phyloP scores from a whole-genome alignment of 495 filamentous ascomycete genomes.

The Lepraria neglecta region DNA sequence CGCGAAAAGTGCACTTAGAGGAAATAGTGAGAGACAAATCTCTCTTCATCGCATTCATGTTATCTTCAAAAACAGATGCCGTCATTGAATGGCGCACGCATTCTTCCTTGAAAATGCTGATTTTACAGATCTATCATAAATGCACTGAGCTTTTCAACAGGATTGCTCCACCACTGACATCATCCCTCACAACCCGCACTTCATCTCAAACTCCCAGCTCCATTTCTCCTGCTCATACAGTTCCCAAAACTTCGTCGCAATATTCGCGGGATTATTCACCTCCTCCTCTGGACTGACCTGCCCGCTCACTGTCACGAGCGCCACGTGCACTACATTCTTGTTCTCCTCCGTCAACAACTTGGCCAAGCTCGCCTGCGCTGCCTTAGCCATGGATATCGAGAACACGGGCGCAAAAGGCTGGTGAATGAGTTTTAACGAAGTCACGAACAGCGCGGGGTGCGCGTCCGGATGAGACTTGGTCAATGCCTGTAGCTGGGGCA shows the following conservation, averaged over 20 bases:
- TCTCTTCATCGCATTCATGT: too few relatives aligned
- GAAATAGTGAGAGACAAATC: too few relatives aligned
- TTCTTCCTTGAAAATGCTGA: too few relatives aligned
- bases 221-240: slow-evolving; percentile 21
- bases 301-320: slow-evolving; percentile 19
- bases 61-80: too few relatives aligned
- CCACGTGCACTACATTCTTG: slow-evolving; percentile 21
- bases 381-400: slow-evolving; percentile 23
- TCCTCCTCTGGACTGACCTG: slow-evolving; percentile 16
- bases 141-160: too few relatives aligned
- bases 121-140: too few relatives aligned
- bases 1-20: too few relatives aligned
- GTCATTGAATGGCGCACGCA: too few relatives aligned
- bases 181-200: slow-evolving; percentile 19
- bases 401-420: slow-evolving; percentile 22
- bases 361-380: slow-evolving; percentile 22
- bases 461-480: slow-evolving; percentile 29
- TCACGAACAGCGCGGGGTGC: slow-evolving; percentile 23
- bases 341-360: slow-evolving; percentile 23
- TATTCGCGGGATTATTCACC: slow-evolving; percentile 17
- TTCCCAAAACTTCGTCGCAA: slow-evolving; percentile 21
- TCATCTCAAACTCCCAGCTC: slow-evolving; percentile 22
- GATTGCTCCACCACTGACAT: not conserved
- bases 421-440: slow-evolving; percentile 17
- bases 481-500: slow-evolving; percentile 55